Base-by-base conservation (phyloP, 345 rosid species). In the Citrus australasica region DNA sequence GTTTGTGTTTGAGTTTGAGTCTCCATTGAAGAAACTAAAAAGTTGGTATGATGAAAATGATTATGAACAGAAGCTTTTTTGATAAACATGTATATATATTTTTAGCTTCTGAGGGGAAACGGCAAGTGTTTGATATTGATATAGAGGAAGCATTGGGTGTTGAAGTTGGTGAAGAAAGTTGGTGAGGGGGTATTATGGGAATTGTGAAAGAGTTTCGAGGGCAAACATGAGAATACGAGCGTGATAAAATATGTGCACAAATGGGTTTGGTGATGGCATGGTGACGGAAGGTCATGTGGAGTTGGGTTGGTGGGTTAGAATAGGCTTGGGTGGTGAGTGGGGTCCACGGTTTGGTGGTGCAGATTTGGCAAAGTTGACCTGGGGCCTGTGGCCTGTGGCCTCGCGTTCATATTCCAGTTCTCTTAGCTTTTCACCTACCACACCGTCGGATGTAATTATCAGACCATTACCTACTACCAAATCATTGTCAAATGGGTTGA, bases 121-220 rank as follows among this genome's bases (percentile, higher is more conserved):
- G 55, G 69, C 10, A 24, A 17, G 19, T 16, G 79, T 2, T 40
- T 46, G 79, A 22, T 30, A 22, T 75, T 78, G 84, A 81, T 74
- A 82, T 82, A 82, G 84, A 1, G 35, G 48, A 6, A 53, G 22
- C 22, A 4, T 2, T 9, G 38, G 72, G 40, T 22, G 72, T 30
- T 32, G 21, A 32, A 78, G 79, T 75, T 78, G 75, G 84, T 77
- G 77, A 48, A n/a, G 66, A 42, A 7, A 67, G 83, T 75, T 80
- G 83, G 83, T 80, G 67, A 3, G 37, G 56, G 77, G 84, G 7
- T 7, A 69, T 8, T 25, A 55, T 42, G 63, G 82, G n/a, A 3
- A 77, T 24, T 42, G 1, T 5, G 0, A 9, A 33, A 32, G 51
- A 30, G 0, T 14, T 22, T 22, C 48, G 60, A 35, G 72, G 73